Conservation (phyloP, 2,329 filamentous ascomycete genomes). For the Stromatinia cepivora region DNA sequence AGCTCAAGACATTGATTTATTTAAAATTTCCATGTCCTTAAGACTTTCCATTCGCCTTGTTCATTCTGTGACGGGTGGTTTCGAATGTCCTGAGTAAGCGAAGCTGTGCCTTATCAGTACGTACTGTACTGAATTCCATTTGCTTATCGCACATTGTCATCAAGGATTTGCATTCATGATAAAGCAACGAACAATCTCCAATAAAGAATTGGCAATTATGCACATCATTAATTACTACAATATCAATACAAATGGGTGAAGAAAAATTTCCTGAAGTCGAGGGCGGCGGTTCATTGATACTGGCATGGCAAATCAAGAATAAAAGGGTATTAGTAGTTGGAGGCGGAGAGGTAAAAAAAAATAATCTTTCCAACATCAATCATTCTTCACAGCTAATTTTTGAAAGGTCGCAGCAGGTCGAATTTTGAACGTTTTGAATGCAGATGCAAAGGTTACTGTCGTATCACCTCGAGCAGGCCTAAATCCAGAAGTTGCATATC, state of each 20-base stretch:
- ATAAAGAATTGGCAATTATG: conserved; percentile 15
- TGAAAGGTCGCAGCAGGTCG: conserved; percentile 90
- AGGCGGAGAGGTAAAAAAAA: conserved; percentile 76
- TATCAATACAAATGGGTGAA: conserved; percentile 30
- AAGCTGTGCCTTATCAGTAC: conserved; percentile 18
- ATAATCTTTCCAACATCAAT: background rate
- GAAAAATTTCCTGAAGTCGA: conserved; percentile 73
- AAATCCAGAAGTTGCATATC: conserved; percentile 84
- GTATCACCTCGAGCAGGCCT: conserved; percentile 78
- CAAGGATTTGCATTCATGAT: conserved; percentile 11
- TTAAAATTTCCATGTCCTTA: conserved; percentile 6
- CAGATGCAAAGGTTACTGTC: conserved; percentile 86
- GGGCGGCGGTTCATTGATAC: conserved; percentile 86
- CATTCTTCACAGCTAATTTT: conserved; percentile 29
- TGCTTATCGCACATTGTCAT: conserved; percentile 20
- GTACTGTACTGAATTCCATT: background rate
- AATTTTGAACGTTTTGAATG: conserved; percentile 91
- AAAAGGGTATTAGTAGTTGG: conserved; percentile 91
- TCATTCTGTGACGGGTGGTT: conserved; percentile 14
- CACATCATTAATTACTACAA: conserved; percentile 19
- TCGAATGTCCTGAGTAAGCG: conserved; percentile 21
- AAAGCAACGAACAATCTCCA: conserved; percentile 7
- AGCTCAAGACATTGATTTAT: conserved; percentile 33
- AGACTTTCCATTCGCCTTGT: conserved; percentile 10
- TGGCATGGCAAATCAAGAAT: conserved; percentile 92